A percentile compares a stretch with the other conserved stretches of the same genome.
These are phyloP conservation scores for Wickerhamiella vanderwaltii DNA, from an alignment of 805 yeast species.

Conservation along the genomic window DNA sequence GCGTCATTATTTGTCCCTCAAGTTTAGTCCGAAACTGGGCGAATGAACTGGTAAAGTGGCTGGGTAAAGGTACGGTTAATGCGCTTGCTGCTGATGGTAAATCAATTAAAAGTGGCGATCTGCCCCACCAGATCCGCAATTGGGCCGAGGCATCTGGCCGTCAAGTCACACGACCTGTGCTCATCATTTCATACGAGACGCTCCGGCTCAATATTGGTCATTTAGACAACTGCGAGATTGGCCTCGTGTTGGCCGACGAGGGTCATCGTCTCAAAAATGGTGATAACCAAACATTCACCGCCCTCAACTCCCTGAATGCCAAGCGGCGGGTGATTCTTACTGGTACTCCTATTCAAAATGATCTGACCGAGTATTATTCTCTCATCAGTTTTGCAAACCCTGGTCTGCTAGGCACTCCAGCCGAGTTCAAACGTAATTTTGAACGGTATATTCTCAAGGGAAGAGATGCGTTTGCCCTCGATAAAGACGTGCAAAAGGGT, in stretches of 20 bases:
- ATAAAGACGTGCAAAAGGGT: slow-evolving; percentile 58
- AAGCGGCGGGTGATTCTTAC: slow-evolving; percentile 82
- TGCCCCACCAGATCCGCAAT: slow-evolving; percentile 52
- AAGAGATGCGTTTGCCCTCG: slow-evolving; percentile 82
- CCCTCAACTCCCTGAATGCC: slow-evolving; percentile 72
- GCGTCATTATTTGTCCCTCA: slow-evolving; percentile 90
- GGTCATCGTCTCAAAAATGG: slow-evolving; percentile 80
- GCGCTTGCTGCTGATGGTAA: slow-evolving; percentile 92
- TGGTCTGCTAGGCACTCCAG: slow-evolving; percentile 73
- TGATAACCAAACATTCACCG: slow-evolving; percentile 81
- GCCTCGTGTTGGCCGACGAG: slow-evolving; percentile 75
- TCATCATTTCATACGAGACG: slow-evolving; percentile 90
- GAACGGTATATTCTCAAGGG: slow-evolving; percentile 73
- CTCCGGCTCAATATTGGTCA: slow-evolving; percentile 72
- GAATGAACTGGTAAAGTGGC: slow-evolving; percentile 87
- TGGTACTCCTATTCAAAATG: slow-evolving; percentile 96
- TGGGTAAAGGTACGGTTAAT: slow-evolving; percentile 79
- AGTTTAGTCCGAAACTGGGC: slow-evolving; percentile 95
- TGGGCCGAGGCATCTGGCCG: slow-evolving; percentile 89
- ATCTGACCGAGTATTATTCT: slow-evolving; percentile 85
- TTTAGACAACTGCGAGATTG: slow-evolving; percentile 65
- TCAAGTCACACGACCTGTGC: slow-evolving; percentile 80
- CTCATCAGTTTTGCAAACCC: slow-evolving; percentile 88
- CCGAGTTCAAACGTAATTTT: slow-evolving; percentile 72
- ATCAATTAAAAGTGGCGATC: slow-evolving; percentile 50